These are phyloP conservation scores for Butyriboletus loyo DNA, from an alignment of 768 basidiomycete species.

Conservation along the genomic window DNA sequence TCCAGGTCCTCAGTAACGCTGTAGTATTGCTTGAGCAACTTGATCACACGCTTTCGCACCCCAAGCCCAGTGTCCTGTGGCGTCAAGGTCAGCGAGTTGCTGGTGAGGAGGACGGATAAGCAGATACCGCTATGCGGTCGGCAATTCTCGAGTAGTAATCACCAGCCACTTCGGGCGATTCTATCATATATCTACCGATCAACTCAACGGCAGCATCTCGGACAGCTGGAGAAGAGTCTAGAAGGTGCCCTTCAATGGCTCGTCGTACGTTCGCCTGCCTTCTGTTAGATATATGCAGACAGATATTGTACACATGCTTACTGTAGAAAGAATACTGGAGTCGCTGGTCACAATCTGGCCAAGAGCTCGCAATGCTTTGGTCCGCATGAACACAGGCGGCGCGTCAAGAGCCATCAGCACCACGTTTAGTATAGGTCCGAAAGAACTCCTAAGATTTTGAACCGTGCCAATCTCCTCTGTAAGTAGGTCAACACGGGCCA, in stretches of 20 bases:
- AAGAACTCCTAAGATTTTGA: conserved; percentile 74
- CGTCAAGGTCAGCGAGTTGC: background rate
- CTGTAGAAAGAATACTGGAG: conserved; percentile 72
- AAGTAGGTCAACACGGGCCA: conserved; percentile 60
- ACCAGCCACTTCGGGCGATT: conserved; percentile 80
- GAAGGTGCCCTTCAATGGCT: conserved; percentile 85
- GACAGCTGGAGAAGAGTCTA: conserved; percentile 90
- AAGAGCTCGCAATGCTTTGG: conserved; percentile 87
- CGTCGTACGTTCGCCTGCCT: conserved; percentile 71
- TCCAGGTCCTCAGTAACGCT: conserved; percentile 53
- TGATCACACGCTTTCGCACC: conserved; percentile 95
- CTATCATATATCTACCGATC: conserved; percentile 95
- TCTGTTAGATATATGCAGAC: conserved; percentile 1
- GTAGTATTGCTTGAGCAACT: conserved; percentile 85
- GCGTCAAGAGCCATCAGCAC: conserved; percentile 81
- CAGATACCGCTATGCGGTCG: conserved; percentile 82
- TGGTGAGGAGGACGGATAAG: background rate
- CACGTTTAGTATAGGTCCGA: conserved; percentile 78
- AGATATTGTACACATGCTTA: conserved; percentile 35
- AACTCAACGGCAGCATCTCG: conserved; percentile 96
- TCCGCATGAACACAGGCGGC: conserved; percentile 86
- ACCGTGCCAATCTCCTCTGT: conserved; percentile 75
- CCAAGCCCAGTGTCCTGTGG: conserved; percentile 87
- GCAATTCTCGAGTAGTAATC: conserved; percentile 89
- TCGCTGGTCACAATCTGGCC: conserved; percentile 90